Conservation (phyloP, 1,284 basidiomycete species). For the Mycosarcoma maydis region DNA sequence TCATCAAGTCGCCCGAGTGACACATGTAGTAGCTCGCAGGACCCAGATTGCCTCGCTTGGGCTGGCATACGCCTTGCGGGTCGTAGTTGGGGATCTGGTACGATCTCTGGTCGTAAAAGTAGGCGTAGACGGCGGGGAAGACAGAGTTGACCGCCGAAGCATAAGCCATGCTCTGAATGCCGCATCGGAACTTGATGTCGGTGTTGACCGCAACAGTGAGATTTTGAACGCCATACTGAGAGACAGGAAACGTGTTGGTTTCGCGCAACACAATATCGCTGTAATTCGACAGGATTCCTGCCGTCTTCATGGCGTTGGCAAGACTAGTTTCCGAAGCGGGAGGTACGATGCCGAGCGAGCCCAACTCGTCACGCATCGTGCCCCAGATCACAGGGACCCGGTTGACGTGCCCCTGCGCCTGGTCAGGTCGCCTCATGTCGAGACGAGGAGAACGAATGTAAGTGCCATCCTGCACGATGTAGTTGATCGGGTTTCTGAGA, state of each 20-base stretch:
- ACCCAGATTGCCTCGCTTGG: slow-evolving; percentile 17
- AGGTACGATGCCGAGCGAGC: slow-evolving; percentile 46
- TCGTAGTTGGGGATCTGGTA: slow-evolving; percentile 45
- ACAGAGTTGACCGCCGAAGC: slow-evolving; percentile 38
- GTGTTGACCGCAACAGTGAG: slow-evolving; percentile 40
- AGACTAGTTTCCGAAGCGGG: slow-evolving; percentile 34
- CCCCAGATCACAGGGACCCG: slow-evolving; percentile 51
- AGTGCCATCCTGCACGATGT: slow-evolving; percentile 36
- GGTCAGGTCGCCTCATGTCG: slow-evolving; percentile 30
- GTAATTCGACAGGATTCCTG: slow-evolving; percentile 38
- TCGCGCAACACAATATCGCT: slow-evolving; percentile 34
- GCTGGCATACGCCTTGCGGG: slow-evolving; percentile 23
- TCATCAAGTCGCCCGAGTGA: slow-evolving; percentile 45
- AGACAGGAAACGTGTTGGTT: slow-evolving; percentile 26
- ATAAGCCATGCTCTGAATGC: slow-evolving; percentile 39
- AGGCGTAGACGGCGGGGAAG: slow-evolving; percentile 38
- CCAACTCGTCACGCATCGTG: slow-evolving; percentile 51
- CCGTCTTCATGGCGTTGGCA: slow-evolving; percentile 32
- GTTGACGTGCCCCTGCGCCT: slow-evolving; percentile 33
- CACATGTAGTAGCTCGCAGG: slow-evolving; percentile 45
- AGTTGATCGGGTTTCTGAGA: slow-evolving; percentile 8
- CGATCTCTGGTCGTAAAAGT: slow-evolving; percentile 35
- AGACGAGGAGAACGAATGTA: slow-evolving; percentile 31
- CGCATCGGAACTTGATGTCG: slow-evolving; percentile 39
- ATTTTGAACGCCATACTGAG: slow-evolving; percentile 33